These are phyloP conservation scores for Paramecium pentaurelia DNA, from an alignment of 73 alveolate species.

Conservation along the genomic window DNA sequence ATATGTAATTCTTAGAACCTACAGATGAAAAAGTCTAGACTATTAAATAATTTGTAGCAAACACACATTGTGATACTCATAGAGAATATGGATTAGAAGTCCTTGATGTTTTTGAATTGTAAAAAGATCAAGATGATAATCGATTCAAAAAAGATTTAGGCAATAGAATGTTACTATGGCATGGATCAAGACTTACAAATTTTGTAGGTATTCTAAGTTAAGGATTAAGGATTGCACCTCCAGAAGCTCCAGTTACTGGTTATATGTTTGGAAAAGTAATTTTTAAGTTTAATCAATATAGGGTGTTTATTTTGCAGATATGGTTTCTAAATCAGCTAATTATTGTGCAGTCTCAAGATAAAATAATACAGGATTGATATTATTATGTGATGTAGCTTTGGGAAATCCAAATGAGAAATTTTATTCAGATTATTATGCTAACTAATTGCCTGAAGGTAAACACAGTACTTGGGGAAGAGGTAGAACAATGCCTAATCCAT, in stretches of 20 bases:
- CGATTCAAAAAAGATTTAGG: conserved; percentile 67
- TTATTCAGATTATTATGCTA: conserved; percentile 87
- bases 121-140: conserved; percentile 75
- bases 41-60: conserved; percentile 62
- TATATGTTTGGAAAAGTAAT: conserved; percentile 90
- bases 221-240: conserved; percentile 98
- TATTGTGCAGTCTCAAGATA: conserved; percentile 81
- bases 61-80: conserved; percentile 77
- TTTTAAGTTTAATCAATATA: background rate
- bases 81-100: conserved; percentile 55
- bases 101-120: conserved; percentile 70
- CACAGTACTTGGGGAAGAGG: conserved; percentile 87
- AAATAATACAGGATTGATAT: conserved; percentile 84
- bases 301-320: conserved; percentile 98
- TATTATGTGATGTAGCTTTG: conserved; percentile 96
- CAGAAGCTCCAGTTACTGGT: conserved; percentile 93
- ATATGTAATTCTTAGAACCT: conserved; percentile 64
- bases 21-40: conserved; percentile 56
- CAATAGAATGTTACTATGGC: conserved; percentile 93
- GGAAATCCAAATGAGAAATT: conserved; percentile 86
- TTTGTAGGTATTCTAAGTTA: conserved; percentile 94
- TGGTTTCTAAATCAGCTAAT: conserved; percentile 88
- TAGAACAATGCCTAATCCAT: conserved; percentile 77
- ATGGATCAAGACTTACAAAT: conserved; percentile 92
- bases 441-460: conserved; percentile 69